Evolutionary conservation across 805 yeast genomes (phyloP).

Genomic region (Kazachstania viticola): DNA sequence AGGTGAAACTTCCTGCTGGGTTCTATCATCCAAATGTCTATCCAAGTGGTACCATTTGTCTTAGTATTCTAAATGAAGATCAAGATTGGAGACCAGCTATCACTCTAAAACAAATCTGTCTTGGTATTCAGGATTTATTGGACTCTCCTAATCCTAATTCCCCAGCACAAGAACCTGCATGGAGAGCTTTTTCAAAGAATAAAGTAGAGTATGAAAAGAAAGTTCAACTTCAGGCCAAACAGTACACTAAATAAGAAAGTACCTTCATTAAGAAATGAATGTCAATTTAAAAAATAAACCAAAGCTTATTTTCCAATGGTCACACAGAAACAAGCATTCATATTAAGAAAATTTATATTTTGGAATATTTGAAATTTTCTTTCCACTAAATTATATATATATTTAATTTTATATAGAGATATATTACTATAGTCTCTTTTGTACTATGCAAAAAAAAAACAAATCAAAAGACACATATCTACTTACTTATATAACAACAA

Average conservation of each 20-base stretch:
- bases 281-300: too few relatives aligned
- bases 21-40: constrained; percentile 97
- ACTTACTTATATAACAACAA: too few relatives aligned
- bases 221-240: constrained; percentile 71
- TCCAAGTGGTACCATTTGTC: constrained; percentile 94
- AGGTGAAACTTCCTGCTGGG: constrained; percentile 75
- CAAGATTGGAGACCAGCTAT: constrained; percentile 98
- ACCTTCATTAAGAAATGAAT: not conserved
- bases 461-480: not conserved
- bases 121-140: constrained; percentile 87
- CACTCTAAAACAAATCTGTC: constrained; percentile 74
- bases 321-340: too few relatives aligned
- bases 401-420: too few relatives aligned
- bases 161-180: constrained; percentile 97
- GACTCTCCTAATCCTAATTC: constrained; percentile 88
- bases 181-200: constrained; percentile 71
- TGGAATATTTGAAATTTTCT: not conserved
- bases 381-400: too few relatives aligned
- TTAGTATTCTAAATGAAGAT: constrained; percentile 84
- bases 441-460: not conserved
- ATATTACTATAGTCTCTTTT: too few relatives aligned
- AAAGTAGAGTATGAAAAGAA: constrained; percentile 57
- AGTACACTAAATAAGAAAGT: constrained; percentile 38
- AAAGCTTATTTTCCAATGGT: too few relatives aligned
- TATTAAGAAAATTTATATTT: too few relatives aligned